Conservation (phyloP, 2,329 filamentous ascomycete genomes). For the Trichophyton simii region DNA sequence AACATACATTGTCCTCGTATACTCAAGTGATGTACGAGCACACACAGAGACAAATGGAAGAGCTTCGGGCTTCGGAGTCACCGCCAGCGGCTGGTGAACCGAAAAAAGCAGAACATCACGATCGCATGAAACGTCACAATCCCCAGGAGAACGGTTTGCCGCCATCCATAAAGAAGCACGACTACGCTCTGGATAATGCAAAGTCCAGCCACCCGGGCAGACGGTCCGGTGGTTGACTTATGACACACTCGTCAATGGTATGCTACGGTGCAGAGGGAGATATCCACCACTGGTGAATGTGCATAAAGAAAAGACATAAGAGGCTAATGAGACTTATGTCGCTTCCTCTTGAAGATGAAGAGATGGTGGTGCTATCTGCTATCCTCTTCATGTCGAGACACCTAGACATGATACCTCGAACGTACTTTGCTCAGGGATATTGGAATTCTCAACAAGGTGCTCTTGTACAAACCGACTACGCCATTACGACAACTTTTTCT, state of each 20-base stretch:
- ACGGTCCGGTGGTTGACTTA: background rate
- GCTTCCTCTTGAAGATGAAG: background rate
- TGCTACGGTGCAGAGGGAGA: background rate
- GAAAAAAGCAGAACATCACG: background rate
- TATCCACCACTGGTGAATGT: background rate
- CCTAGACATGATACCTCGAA: background rate
- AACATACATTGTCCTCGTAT: conserved; percentile 5
- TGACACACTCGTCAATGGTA: background rate
- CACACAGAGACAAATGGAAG: conserved; percentile 12
- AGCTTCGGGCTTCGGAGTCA: background rate
- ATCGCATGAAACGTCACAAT: background rate
- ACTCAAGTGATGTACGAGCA: conserved; percentile 13
- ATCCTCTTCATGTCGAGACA: background rate
- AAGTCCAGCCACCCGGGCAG: background rate
- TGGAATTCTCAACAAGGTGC: background rate
- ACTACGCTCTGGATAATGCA: background rate
- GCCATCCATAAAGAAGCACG: background rate
- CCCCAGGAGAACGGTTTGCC: background rate
- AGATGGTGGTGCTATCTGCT: background rate
- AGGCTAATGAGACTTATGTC: background rate
- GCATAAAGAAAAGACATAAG: background rate
- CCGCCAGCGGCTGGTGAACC: background rate
- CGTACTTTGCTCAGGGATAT: background rate
- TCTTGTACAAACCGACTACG: background rate
- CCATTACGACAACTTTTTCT: background rate